A percentile compares a stretch with the other conserved stretches of the same genome.
Evolutionary conservation across 2,329 filamentous ascomycete genomes (phyloP).

Genomic region (Rhexocercosporidium sp.): DNA sequence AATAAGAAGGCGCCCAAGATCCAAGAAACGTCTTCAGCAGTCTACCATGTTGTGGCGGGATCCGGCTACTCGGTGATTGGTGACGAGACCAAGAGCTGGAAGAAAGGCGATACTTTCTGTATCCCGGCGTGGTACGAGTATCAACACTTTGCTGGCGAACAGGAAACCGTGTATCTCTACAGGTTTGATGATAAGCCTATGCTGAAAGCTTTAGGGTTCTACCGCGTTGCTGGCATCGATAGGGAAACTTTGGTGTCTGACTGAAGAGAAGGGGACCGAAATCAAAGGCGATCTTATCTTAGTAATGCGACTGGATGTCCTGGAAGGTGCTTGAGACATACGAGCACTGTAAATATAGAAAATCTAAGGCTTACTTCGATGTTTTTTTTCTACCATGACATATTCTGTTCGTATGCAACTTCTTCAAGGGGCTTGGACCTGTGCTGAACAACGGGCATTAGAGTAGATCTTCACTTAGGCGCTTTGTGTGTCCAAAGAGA

Average conservation of each 20-base stretch:
- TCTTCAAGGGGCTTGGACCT: too few species aligned
- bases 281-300: too few species aligned
- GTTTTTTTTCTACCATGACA: too few species aligned
- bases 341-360: too few species aligned
- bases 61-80: conserved; percentile 49
- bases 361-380: too few species aligned
- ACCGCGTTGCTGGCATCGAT: conserved; percentile 48
- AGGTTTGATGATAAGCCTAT: conserved; percentile 61
- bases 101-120: conserved; percentile 58
- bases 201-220: conserved; percentile 57
- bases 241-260: conserved; percentile 37
- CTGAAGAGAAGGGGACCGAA: neutral
- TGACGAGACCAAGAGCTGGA: conserved; percentile 49
- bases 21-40: conserved; percentile 56
- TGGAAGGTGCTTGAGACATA: too few species aligned
- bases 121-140: conserved; percentile 58
- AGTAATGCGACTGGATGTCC: too few species aligned
- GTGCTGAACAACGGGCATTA: too few species aligned
- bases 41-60: conserved; percentile 59
- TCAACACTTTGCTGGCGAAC: conserved; percentile 50
- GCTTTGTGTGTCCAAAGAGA: too few species aligned
- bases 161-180: conserved; percentile 53
- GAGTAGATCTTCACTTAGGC: too few species aligned
- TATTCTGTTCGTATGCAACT: too few species aligned
- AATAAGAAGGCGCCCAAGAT: conserved; percentile 45